A percentile compares a stretch with the other conserved stretches of the same genome.
These are phyloP conservation scores for Carex myosuroides DNA, from an alignment of 176 grass and related monocot species.

Conservation along the genomic window DNA sequence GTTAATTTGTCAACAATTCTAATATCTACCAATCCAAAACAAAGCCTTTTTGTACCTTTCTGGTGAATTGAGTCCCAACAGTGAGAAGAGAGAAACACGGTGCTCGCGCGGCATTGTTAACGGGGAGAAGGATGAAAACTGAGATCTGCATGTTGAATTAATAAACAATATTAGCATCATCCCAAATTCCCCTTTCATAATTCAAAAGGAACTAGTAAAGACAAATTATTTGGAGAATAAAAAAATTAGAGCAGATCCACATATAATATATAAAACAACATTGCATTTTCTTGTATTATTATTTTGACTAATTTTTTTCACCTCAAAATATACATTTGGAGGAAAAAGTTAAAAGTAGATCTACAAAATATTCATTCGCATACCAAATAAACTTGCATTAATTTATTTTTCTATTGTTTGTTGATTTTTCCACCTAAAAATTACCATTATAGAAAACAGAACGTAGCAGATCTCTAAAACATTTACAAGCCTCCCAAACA, in stretches of 20 bases:
- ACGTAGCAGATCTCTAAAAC: background rate
- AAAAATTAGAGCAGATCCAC: background rate
- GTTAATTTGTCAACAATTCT: background rate
- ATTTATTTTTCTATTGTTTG: background rate
- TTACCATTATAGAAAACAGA: background rate
- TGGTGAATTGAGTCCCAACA: background rate
- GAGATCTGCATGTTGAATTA: conserved; percentile 6
- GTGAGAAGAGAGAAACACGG: background rate
- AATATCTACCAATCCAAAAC: background rate
- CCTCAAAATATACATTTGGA: background rate
- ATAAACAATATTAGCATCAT: background rate
- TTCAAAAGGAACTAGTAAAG: background rate
- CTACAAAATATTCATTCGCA: background rate
- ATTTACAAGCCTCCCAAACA: background rate
- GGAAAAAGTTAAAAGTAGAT: background rate
- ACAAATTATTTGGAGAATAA: background rate
- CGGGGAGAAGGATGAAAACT: background rate
- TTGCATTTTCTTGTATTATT: background rate
- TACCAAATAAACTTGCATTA: background rate
- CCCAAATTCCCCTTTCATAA: background rate
- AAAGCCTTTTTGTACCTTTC: background rate
- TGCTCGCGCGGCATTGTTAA: background rate
- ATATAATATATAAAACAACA: background rate
- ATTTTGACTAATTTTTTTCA: background rate
- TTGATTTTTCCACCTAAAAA: background rate